phyloP scores from a whole-genome alignment of 179 eudicot genomes.

The Spinacia oleracea region DNA sequence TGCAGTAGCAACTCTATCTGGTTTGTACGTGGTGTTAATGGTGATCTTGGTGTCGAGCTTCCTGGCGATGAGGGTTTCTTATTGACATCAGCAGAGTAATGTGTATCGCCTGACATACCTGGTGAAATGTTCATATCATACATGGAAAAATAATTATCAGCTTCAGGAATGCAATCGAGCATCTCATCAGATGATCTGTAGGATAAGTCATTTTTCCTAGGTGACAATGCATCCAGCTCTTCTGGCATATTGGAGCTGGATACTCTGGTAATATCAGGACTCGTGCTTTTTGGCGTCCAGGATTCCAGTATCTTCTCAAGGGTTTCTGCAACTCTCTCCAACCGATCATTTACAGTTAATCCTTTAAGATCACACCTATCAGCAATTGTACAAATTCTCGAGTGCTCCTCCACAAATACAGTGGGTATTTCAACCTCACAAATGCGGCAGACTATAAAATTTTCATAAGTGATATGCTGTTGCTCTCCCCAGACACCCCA shows the following conservation, averaged over 20 bases:
- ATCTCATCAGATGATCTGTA: constrained; percentile 52
- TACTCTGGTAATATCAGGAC: constrained; percentile 49
- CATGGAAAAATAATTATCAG: constrained; percentile 45
- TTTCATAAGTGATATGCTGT: constrained; percentile 57
- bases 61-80: constrained; percentile 62
- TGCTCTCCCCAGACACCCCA: constrained; percentile 76
- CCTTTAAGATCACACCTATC: constrained; percentile 97
- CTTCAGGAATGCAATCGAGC: constrained; percentile 54
- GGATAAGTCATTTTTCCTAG: constrained; percentile 44
- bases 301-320: constrained; percentile 84
- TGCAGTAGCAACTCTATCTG: constrained; percentile 78
- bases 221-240: constrained; percentile 50
- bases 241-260: constrained; percentile 52
- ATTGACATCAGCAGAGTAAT: constrained; percentile 39
- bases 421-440: constrained; percentile 99
- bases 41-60: constrained; percentile 88
- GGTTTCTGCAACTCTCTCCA: constrained; percentile 90
- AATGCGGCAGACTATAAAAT: constrained; percentile 87
- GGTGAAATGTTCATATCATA: constrained; percentile 43
- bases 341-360: constrained; percentile 70
- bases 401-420: constrained; percentile 92
- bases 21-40: constrained; percentile 80
- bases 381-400: constrained; percentile 96
- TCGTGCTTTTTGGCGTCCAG: constrained; percentile 66
- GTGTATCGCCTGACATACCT: constrained; percentile 41